Percentiles rank a stretch among this genome's conserved stretches.
phyloP scores from a whole-genome alignment of 345 rosid genomes.

The Eucalyptus cloeziana region DNA sequence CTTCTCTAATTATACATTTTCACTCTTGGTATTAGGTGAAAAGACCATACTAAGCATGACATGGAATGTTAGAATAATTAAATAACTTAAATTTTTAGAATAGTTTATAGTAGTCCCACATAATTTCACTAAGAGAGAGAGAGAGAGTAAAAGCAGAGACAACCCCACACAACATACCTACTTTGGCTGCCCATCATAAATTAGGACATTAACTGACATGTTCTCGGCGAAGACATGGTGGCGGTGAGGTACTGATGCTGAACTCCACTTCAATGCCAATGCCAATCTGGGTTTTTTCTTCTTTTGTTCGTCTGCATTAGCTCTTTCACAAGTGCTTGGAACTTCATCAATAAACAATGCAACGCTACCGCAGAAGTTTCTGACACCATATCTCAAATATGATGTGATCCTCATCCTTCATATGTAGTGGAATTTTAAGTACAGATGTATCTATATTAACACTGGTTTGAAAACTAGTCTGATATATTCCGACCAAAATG shows the following conservation, averaged over 20 bases:
- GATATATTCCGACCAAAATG: no score
- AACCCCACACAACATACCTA: not conserved
- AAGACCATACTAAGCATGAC: not conserved
- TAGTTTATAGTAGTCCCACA: rapidly evolving
- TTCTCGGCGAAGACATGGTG: not conserved
- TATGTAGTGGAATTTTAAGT: not conserved
- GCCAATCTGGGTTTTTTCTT: not conserved
- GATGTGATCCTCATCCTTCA: not conserved
- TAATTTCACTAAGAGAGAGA: not conserved
- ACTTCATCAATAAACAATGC: not conserved
- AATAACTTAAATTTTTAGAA: no score
- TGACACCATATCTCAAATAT: not conserved
- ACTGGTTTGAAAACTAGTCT: not conserved
- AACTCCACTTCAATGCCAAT: not conserved
- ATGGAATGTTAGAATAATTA: no score
- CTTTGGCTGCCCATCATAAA: not conserved
- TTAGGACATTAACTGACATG: not conserved
- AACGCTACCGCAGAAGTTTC: not conserved
- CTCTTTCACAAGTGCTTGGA: not conserved
- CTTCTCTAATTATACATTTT: no score
- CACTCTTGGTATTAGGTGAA: not conserved
- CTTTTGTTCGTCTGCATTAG: not conserved
- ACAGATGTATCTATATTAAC: not conserved
- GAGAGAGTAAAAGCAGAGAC: not conserved
- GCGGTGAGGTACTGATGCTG: not conserved